Conservation (phyloP, 768 basidiomycete genomes). For the Exidia glandulosa region DNA sequence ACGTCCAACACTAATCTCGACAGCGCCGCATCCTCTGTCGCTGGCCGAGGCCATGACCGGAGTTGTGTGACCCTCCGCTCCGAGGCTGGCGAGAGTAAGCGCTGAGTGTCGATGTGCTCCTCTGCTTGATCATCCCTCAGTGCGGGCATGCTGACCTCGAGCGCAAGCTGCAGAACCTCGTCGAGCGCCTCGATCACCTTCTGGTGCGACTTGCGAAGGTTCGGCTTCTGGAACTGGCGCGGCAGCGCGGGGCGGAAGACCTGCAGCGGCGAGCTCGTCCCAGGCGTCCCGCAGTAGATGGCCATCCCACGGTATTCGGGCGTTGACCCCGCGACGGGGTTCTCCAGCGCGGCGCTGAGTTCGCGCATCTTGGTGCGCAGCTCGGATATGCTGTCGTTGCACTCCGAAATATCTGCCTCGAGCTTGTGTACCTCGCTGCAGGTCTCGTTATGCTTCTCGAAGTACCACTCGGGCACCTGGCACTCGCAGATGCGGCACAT, state of each 20-base stretch:
- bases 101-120: constrained; percentile 86
- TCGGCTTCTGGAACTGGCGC: constrained; percentile 66
- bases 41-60: constrained; percentile 77
- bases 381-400: constrained; percentile 87
- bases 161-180: constrained; percentile 68
- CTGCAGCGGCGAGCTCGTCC: constrained; percentile 64
- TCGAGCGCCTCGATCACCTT: constrained; percentile 77
- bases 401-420: constrained; percentile 88
- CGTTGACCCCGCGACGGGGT: constrained; percentile 46
- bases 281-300: constrained; percentile 65
- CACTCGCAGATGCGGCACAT: constrained; percentile 97
- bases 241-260: constrained; percentile 49
- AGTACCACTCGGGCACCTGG: constrained; percentile 97
- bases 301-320: constrained; percentile 79
- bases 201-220: constrained; percentile 72
- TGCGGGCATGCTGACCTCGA: constrained; percentile 76
- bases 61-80: constrained; percentile 79
- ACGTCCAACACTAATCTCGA: constrained; percentile 76
- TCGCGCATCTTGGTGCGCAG: constrained; percentile 79
- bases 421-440: constrained; percentile 92
- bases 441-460: constrained; percentile 99
- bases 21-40: constrained; percentile 77
- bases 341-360: constrained; percentile 56
- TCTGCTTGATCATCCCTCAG: constrained; percentile 86
- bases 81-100: constrained; percentile 78